Conservation (phyloP, 805 yeast genomes). For the Zygosaccharomyces lentus region DNA sequence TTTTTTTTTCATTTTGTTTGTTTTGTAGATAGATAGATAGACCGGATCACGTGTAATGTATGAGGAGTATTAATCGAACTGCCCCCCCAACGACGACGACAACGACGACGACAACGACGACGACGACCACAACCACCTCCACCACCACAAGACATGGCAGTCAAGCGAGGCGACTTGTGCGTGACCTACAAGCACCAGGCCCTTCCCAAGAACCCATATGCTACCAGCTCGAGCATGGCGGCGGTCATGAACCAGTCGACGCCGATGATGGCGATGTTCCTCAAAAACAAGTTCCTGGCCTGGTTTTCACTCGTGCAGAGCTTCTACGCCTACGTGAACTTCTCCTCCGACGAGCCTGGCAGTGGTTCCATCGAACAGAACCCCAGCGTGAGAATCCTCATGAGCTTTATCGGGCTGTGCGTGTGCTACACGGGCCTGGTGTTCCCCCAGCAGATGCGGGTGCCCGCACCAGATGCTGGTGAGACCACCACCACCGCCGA, state of each 20-base stretch:
- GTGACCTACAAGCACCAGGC: conserved; percentile 44
- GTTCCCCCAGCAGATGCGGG: conserved; percentile 36
- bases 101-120: background rate
- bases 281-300: conserved; percentile 41
- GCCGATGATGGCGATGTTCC: conserved; percentile 68
- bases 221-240: conserved; percentile 40
- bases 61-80: background rate
- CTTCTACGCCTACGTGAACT: conserved; percentile 35
- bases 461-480: conserved; percentile 6
- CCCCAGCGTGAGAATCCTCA: conserved; percentile 39
- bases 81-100: background rate
- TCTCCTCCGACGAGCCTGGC: conserved; percentile 28
- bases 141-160: conserved; percentile 7
- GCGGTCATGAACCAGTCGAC: conserved; percentile 46
- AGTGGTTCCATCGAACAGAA: conserved; percentile 41
- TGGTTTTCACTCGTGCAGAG: conserved; percentile 55
- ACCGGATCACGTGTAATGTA: background rate
- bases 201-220: conserved; percentile 45
- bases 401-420: conserved; percentile 45
- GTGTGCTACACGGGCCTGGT: conserved; percentile 54
- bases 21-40: background rate
- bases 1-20: background rate
- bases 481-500: conserved; percentile 1
- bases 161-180: conserved; percentile 37
- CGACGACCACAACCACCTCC: background rate